Conservation (phyloP, 441 rosid species). For the Brassica hybrid region DNA sequence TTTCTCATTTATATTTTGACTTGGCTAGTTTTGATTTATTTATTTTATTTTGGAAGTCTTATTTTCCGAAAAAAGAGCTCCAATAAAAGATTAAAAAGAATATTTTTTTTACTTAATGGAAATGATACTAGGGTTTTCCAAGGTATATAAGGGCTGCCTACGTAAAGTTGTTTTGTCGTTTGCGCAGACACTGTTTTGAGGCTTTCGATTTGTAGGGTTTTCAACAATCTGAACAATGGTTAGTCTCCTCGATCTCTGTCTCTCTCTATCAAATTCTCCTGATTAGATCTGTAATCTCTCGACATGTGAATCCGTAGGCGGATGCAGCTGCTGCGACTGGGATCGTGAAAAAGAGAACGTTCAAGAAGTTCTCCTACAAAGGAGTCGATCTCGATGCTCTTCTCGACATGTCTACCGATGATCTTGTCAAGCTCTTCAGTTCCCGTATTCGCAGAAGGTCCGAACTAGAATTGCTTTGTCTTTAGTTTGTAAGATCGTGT, state of each 20-base stretch:
- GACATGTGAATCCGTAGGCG: constrained; percentile 18
- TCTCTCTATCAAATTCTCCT: neutral
- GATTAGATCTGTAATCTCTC: neutral
- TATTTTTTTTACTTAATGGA: neutral
- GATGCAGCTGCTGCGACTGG: constrained; percentile 29
- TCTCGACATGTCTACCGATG: constrained; percentile 40
- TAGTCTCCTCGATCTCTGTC: neutral
- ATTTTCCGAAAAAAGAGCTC: neutral
- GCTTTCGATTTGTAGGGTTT: neutral
- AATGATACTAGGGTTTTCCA: neutral
- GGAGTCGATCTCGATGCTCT: constrained; percentile 44
- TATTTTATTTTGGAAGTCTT: neutral
- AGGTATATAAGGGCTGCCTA: neutral
- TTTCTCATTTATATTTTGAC: neutral
- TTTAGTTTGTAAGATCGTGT: neutral
- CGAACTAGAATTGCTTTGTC: neutral
- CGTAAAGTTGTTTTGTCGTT: neutral
- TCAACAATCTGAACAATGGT: neutral
- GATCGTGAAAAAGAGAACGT: constrained; percentile 38
- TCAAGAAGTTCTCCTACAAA: constrained; percentile 37
- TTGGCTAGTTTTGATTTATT: neutral
- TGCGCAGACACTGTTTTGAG: neutral
- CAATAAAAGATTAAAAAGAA: neutral
- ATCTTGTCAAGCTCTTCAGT: constrained; percentile 39
- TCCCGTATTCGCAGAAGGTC: constrained; percentile 41